Evolutionary conservation across 2,329 filamentous ascomycete genomes (phyloP).

Genomic region (Claviceps sp.): DNA sequence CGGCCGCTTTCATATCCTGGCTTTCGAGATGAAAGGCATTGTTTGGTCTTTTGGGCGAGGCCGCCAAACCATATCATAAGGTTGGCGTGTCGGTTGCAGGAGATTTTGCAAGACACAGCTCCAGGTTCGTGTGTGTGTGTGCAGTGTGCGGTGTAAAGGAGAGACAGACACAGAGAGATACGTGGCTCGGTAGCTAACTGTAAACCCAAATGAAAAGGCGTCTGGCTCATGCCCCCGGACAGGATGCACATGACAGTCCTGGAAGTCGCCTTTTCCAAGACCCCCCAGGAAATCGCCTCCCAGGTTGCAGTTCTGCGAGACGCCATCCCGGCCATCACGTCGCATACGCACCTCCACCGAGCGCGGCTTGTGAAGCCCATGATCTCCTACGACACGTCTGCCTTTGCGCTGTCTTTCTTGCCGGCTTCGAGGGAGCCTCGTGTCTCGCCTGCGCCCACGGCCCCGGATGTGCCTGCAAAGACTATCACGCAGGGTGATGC

Average conservation of each 20-base stretch:
- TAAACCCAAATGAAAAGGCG: slow-evolving; percentile 30
- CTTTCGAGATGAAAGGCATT: slow-evolving; percentile 65
- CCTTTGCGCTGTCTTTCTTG: slow-evolving; percentile 75
- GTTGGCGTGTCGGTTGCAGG: slow-evolving; percentile 57
- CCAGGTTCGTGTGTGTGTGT: slow-evolving; percentile 44
- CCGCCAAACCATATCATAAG: slow-evolving; percentile 59
- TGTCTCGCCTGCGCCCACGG: slow-evolving; percentile 24
- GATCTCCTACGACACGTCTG: slow-evolving; percentile 73
- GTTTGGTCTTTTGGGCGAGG: slow-evolving; percentile 78
- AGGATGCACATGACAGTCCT: slow-evolving; percentile 75
- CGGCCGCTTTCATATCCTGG: slow-evolving; percentile 49
- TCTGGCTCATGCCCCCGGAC: slow-evolving; percentile 76
- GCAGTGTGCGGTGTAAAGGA: background rate
- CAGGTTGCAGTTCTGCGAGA: slow-evolving; percentile 46
- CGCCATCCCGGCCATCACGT: slow-evolving; percentile 45
- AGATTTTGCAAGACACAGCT: slow-evolving; percentile 46
- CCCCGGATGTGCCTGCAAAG: slow-evolving; percentile 20
- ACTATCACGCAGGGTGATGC: slow-evolving; percentile 38
- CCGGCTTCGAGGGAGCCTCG: slow-evolving; percentile 54
- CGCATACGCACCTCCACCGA: slow-evolving; percentile 53
- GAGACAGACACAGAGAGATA: background rate
- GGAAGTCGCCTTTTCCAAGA: slow-evolving; percentile 72
- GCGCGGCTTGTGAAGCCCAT: slow-evolving; percentile 69
- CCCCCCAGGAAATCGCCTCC: slow-evolving; percentile 50
- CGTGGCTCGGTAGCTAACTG: background rate